Evolutionary conservation across 257 asterid genomes (phyloP).

Genomic region (Dorcoceras hygrometricum): DNA sequence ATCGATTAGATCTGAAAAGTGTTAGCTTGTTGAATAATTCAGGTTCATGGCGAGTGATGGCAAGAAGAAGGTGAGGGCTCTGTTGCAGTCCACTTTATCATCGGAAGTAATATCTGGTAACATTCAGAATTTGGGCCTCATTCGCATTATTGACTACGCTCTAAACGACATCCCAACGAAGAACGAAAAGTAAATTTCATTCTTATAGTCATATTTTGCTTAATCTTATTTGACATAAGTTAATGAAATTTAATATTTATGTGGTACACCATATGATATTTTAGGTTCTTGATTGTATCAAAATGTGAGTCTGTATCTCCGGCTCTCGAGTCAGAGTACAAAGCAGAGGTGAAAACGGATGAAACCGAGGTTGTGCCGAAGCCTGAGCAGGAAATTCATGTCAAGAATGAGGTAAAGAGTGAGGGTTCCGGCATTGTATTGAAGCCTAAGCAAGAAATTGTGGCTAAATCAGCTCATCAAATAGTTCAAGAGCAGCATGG

Average conservation of each 20-base stretch:
- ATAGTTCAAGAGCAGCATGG: conserved; percentile 70
- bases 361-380: conserved; percentile 30
- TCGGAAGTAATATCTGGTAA: conserved; percentile 64
- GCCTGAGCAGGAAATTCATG: conserved; percentile 34
- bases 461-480: conserved; percentile 79
- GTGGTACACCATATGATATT: neutral
- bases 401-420: conserved; percentile 26
- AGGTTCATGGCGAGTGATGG: conserved; percentile 92
- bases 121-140: conserved; percentile 75
- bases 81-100: conserved; percentile 60
- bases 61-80: conserved; percentile 57
- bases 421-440: conserved; percentile 33
- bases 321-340: conserved; percentile 70
- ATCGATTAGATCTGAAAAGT: neutral
- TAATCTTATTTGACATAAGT: neutral
- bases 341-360: conserved; percentile 33
- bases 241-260: neutral
- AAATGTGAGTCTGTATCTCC: conserved; percentile 70
- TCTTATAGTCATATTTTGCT: neutral
- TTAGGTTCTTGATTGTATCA: conserved; percentile 67
- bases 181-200: conserved; percentile 56
- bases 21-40: neutral
- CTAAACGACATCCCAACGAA: conserved; percentile 71
- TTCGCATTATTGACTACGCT: conserved; percentile 66
- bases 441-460: conserved; percentile 70